Evolutionary conservation across 2,329 filamentous ascomycete genomes (phyloP).

Genomic region (Diaporthe aspalathi): DNA sequence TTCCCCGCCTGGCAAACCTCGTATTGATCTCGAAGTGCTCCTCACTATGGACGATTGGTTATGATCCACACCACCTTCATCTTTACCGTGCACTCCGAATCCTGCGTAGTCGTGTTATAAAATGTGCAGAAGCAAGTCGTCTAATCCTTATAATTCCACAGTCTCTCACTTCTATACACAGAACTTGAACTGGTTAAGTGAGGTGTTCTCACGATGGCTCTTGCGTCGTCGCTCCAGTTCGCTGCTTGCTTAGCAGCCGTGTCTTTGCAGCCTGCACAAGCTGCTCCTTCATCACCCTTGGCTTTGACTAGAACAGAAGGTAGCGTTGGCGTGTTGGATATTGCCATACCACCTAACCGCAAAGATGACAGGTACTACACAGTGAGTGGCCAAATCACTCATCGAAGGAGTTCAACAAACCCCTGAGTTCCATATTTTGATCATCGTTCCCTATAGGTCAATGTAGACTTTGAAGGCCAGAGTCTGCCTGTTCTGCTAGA

Average conservation of each 20-base stretch:
- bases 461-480: conserved; percentile 12
- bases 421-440: background rate
- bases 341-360: conserved; percentile 7
- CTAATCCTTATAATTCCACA: background rate
- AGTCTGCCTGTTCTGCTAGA: background rate
- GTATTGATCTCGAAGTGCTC: conserved; percentile 3
- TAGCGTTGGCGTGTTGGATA: conserved; percentile 15
- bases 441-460: background rate
- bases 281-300: background rate
- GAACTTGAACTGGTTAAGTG: background rate
- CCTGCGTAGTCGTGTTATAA: background rate
- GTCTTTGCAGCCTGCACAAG: background rate
- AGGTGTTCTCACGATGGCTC: background rate
- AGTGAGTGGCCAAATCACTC: background rate
- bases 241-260: background rate
- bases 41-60: background rate
- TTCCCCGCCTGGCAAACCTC: conserved; percentile 21
- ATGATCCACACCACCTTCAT: conserved; percentile 7
- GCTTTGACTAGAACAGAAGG: background rate
- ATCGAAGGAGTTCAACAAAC: too few species aligned
- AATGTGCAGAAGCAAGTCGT: too few species aligned
- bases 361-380: conserved; percentile 16
- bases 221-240: background rate
- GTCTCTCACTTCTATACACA: background rate
- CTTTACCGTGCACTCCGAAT: background rate